Percentiles rank a stretch among this genome's conserved stretches.
These are phyloP conservation scores for Niebla homalea DNA, from an alignment of 495 filamentous ascomycete genomes.

Conservation along the genomic window DNA sequence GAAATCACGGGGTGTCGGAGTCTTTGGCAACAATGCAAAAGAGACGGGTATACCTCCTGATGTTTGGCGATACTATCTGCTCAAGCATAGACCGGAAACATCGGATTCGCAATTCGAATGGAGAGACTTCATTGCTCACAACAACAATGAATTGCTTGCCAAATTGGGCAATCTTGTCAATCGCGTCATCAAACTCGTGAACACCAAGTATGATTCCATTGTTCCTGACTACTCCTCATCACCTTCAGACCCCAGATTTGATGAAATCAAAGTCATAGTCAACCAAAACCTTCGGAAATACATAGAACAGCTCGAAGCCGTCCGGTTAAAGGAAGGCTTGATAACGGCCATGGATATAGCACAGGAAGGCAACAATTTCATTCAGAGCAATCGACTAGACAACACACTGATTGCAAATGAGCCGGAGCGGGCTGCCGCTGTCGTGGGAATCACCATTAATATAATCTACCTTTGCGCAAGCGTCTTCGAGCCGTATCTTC, in stretches of 20 bases:
- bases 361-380: conserved; percentile 61
- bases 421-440: conserved; percentile 58
- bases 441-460: conserved; percentile 72
- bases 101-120: conserved; percentile 85
- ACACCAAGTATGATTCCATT: conserved; percentile 51
- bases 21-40: conserved; percentile 80
- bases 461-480: conserved; percentile 67
- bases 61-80: conserved; percentile 88
- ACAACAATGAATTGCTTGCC: conserved; percentile 82
- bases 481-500: conserved; percentile 72
- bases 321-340: conserved; percentile 64
- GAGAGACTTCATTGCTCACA: conserved; percentile 67
- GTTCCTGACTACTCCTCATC: conserved; percentile 52
- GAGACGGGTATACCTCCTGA: conserved; percentile 77
- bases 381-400: conserved; percentile 72
- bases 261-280: conserved; percentile 47
- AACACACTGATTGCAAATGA: conserved; percentile 62
- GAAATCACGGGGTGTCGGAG: conserved; percentile 78
- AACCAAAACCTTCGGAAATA: conserved; percentile 54
- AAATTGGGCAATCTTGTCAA: conserved; percentile 93
- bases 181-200: conserved; percentile 81
- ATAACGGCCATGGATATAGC: conserved; percentile 58
- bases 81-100: conserved; percentile 78
- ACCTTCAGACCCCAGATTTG: conserved; percentile 29
- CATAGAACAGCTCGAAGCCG: conserved; percentile 55